Evolutionary conservation across 495 filamentous ascomycete genomes (phyloP), one percentile per base, ranked within the genome.

Genomic region (Neurospora intermedia): DNA sequence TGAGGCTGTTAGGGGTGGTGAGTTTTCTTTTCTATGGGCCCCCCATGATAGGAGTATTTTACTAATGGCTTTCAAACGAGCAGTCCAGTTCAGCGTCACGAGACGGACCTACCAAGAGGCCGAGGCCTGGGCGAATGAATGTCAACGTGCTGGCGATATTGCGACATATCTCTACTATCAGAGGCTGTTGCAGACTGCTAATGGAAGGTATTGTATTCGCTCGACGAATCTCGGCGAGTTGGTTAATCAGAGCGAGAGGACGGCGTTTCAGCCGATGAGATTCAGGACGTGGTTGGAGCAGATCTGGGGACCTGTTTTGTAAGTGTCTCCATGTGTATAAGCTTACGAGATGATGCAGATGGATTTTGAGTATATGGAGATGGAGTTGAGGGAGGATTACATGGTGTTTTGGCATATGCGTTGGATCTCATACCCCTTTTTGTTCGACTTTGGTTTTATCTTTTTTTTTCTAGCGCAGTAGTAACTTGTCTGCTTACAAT

Each of bases 251-350:
- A 83, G 81, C 76, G 77, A 80, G 11, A 74, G 76, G 3, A 82
- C 83, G 2, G 76, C 82, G 7, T 69, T 87, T 27, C 79, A 83
- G 62, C 85, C 88, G 11, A 74, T 81, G 66, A 76, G 69, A 23
- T 85, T 89, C 73, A 76, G 80, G 73, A 75, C 82, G 39, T 89
- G 88, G 88, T 71, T 89, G 59, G 80, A 83, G 71, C 76, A 81
- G 23, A 75, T 75, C 15, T 88, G 86, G 85, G 81, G 79, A 10
- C 73, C 80, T 48, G 78, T 76, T 13, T 39, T 80, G 48, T 83
- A 74, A 0, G 9, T 10, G 1, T 9, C 9, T 41, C 4, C 0
- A 31, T 1, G 27, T 2, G 27, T 1, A 31, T 1, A 31, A 41
- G 9, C 1, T 41, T 9, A 3, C 40, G 3, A 41, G 1, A 41